Evolutionary conservation across 805 yeast species (phyloP).

Genomic region (Saccharomycopsis vini): DNA sequence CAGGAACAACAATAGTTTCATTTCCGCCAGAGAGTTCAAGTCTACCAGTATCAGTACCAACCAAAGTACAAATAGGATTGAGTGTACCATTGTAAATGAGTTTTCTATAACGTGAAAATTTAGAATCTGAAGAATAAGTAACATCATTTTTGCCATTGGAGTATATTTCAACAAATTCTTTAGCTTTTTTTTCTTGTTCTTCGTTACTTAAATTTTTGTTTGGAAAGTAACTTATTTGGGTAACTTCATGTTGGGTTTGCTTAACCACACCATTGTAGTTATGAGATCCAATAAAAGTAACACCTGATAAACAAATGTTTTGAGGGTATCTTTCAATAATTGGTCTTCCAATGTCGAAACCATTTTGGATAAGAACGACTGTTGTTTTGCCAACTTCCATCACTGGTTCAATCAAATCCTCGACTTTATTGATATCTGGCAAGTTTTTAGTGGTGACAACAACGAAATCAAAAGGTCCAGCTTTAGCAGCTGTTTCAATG

Average conservation of each 20-base stretch:
- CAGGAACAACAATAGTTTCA: constrained; percentile 39
- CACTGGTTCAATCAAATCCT: constrained; percentile 43
- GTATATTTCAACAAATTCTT: constrained; percentile 39
- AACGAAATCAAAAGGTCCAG: constrained; percentile 43
- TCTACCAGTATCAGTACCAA: constrained; percentile 53
- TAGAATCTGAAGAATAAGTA: constrained; percentile 35
- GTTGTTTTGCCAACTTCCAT: constrained; percentile 36
- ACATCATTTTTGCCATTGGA: constrained; percentile 34
- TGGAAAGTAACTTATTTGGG: constrained; percentile 44
- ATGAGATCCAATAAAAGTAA: constrained; percentile 54
- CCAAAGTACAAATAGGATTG: constrained; percentile 54
- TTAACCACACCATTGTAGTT: constrained; percentile 39
- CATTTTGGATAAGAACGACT: constrained; percentile 56
- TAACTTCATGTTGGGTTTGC: constrained; percentile 44
- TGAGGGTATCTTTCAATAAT: constrained; percentile 41
- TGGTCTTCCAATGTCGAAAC: constrained; percentile 55
- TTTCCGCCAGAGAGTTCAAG: constrained; percentile 36
- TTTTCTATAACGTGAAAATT: constrained; percentile 53
- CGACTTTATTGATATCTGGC: constrained; percentile 53
- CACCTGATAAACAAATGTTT: constrained; percentile 47
- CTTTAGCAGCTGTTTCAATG: constrained; percentile 35
- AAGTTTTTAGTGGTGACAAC: constrained; percentile 59
- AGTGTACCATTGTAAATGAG: constrained; percentile 61
- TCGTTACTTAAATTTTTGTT: constrained; percentile 29
- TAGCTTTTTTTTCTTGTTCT: constrained; percentile 28